Evolutionary conservation across 768 basidiomycete species (phyloP).

Genomic region (Podaxis sp.): DNA sequence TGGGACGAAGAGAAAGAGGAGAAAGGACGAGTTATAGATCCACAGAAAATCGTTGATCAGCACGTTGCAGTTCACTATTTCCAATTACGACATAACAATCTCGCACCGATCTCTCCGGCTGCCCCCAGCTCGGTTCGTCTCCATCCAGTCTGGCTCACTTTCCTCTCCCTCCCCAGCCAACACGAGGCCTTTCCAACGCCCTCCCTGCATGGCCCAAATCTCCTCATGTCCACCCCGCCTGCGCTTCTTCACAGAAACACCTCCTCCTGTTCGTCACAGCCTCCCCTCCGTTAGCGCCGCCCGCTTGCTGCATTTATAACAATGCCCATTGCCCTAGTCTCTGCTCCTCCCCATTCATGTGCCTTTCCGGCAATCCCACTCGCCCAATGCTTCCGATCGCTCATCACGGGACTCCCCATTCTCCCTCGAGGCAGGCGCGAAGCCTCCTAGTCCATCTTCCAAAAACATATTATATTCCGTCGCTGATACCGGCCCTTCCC

Average conservation of each 20-base stretch:
- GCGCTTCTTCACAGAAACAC: constrained; percentile 1
- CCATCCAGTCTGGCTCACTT: neutral
- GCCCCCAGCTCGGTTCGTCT: neutral
- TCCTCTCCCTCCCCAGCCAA: neutral
- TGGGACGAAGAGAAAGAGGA: neutral
- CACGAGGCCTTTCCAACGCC: neutral
- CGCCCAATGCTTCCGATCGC: constrained; percentile 1
- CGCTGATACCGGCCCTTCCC: constrained; percentile 1
- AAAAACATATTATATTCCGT: neutral
- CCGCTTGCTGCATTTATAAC: neutral
- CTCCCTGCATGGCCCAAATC: neutral
- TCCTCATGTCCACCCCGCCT: neutral
- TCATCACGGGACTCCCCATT: neutral
- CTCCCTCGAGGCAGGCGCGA: neutral
- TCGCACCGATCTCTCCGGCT: constrained; percentile 9
- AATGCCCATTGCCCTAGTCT: constrained; percentile 6
- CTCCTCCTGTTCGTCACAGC: neutral
- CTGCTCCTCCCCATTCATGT: neutral
- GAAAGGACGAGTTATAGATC: constrained; percentile 10
- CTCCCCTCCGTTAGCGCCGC: neutral
- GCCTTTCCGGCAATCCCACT: neutral
- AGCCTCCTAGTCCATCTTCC: neutral
- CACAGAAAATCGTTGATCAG: constrained; percentile 10
- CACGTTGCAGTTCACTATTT: constrained; percentile 9
- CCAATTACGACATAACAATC: constrained; percentile 1